Conservation (phyloP, 2,329 filamentous ascomycete genomes). For the Xylaria sp. region DNA sequence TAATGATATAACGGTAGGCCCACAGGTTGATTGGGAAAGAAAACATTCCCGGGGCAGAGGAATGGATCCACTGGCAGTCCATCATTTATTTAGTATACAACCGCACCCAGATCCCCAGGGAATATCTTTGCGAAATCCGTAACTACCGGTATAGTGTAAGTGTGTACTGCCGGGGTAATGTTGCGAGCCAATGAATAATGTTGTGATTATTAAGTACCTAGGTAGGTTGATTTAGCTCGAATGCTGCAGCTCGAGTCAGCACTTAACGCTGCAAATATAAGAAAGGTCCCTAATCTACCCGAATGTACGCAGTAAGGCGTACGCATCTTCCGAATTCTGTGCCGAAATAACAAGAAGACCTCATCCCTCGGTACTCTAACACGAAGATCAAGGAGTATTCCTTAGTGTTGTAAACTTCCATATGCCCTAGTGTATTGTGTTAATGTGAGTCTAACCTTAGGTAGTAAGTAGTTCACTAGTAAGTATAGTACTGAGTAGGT, state of each 20-base stretch:
- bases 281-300: background rate
- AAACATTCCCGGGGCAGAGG: constrained; percentile 18
- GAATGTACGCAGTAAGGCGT: no score
- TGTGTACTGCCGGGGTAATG: background rate
- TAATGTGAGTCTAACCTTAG: background rate
- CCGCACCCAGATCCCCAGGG: background rate
- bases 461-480: no score
- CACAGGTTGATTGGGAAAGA: background rate
- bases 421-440: background rate
- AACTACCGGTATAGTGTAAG: background rate
- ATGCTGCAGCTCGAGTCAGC: constrained; percentile 4
- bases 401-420: background rate
- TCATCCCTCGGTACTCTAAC: background rate
- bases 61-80: constrained; percentile 11
- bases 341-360: constrained; percentile 18
- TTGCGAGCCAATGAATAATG: constrained; percentile 19
- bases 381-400: background rate
- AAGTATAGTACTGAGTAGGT: background rate
- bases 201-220: constrained; percentile 1
- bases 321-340: background rate
- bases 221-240: background rate
- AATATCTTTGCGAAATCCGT: constrained; percentile 6
- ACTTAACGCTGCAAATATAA: background rate
- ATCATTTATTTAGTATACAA: background rate
- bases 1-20: background rate